Evolutionary conservation across 2,329 filamentous ascomycete genomes (phyloP).

Genomic region (Apiospora sp.): DNA sequence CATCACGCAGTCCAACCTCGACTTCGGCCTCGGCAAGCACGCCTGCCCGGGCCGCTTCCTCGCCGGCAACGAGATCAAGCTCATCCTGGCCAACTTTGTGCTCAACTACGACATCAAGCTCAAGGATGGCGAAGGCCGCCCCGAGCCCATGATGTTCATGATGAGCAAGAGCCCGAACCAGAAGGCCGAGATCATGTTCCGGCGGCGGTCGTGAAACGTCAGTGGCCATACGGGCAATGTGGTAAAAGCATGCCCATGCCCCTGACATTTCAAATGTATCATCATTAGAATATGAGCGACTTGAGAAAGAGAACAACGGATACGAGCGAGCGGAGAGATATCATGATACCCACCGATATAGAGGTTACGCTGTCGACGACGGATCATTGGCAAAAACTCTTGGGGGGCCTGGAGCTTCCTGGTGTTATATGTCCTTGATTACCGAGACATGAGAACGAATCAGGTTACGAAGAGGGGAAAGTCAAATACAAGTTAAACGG

Average conservation of each 20-base stretch:
- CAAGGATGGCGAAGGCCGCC: slow-evolving; percentile 38
- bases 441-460: not conserved
- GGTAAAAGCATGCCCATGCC: not conserved
- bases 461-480: not conserved
- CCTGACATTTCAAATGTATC: not conserved
- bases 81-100: slow-evolving; percentile 50
- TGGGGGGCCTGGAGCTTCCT: slow-evolving; percentile 6
- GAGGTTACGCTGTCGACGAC: not conserved
- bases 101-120: slow-evolving; percentile 50
- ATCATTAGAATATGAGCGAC: not conserved
- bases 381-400: not conserved
- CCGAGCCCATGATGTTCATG: slow-evolving; percentile 43
- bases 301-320: not conserved
- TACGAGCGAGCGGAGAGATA: not conserved
- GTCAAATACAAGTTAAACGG: not conserved
- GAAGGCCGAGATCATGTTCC: slow-evolving; percentile 42
- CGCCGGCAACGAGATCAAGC: slow-evolving; percentile 54
- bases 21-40: slow-evolving; percentile 50
- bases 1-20: slow-evolving; percentile 46
- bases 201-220: slow-evolving; percentile 30
- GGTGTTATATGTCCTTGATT: not conserved
- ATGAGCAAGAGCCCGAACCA: slow-evolving; percentile 44
- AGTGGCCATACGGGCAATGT: not conserved
- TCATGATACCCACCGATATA: slow-evolving; percentile 11
- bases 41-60: slow-evolving; percentile 55